Conservation (phyloP, 1,139 yeast species). For the Blastobotrys elegans region DNA sequence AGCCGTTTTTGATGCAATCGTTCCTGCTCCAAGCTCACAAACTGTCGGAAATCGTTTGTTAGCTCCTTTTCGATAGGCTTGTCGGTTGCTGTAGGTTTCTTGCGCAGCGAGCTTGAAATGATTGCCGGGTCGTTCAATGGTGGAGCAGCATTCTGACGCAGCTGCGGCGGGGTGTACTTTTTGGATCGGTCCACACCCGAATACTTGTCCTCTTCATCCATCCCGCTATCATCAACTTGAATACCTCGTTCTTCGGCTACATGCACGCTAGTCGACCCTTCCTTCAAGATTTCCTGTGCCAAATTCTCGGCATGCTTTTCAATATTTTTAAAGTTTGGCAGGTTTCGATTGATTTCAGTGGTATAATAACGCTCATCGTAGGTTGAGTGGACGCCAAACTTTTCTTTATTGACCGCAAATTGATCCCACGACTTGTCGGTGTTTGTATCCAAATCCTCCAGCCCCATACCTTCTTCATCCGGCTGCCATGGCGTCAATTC, state of each 20-base stretch:
- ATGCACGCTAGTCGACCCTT: constrained; percentile 66
- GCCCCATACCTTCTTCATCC: constrained; percentile 41
- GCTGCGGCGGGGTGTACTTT: constrained; percentile 1
- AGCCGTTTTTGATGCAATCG: constrained; percentile 31
- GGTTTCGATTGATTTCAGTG: constrained; percentile 67
- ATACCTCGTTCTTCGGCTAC: constrained; percentile 88
- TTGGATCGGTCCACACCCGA: constrained; percentile 63
- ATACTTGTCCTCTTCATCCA: constrained; percentile 94
- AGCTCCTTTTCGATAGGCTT: constrained; percentile 30
- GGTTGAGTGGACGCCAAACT: constrained; percentile 82
- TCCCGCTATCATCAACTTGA: constrained; percentile 70
- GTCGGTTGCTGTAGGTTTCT: constrained; percentile 2
- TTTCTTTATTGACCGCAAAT: constrained; percentile 79
- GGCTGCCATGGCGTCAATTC: constrained; percentile 87
- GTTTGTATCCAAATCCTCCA: constrained; percentile 43
- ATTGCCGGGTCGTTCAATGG: constrained; percentile 62
- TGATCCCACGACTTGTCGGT: constrained; percentile 73
- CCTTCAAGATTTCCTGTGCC: constrained; percentile 78
- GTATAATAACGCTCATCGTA: constrained; percentile 90
- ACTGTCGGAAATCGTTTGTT: constrained; percentile 34
- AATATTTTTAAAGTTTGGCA: constrained; percentile 67
- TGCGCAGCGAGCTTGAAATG: constrained; percentile 29
- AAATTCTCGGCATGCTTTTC: constrained; percentile 67
- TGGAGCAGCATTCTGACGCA: constrained; percentile 32
- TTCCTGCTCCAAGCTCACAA: constrained; percentile 34